phyloP scores from a whole-genome alignment of 129 eudicot species.

The Lonicera japonica region DNA sequence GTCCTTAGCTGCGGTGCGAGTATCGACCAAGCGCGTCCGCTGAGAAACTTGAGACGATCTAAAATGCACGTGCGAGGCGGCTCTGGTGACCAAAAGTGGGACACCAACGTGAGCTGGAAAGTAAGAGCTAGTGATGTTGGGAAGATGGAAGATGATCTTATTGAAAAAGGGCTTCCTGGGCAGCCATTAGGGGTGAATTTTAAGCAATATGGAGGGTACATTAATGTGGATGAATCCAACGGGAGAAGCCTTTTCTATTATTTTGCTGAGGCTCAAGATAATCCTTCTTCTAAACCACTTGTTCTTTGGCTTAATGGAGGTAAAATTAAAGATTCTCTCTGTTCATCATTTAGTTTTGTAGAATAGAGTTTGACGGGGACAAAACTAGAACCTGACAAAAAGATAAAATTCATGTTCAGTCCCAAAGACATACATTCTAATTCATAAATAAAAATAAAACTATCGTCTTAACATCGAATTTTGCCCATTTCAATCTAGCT shows the following conservation, averaged over 20 bases:
- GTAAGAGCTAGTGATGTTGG: conserved; percentile 14
- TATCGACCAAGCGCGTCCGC: conserved; percentile 31
- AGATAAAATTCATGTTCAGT: too few relatives aligned
- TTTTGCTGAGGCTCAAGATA: conserved; percentile 40
- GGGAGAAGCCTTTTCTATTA: conserved; percentile 63
- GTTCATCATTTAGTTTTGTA: neutral
- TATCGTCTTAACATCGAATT: too few relatives aligned
- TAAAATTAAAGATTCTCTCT: conserved; percentile 6
- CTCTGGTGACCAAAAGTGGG: conserved; percentile 2
- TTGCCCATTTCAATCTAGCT: too few relatives aligned
- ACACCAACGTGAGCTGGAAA: conserved; percentile 7
- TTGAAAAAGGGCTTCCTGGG: conserved; percentile 45
- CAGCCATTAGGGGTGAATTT: conserved; percentile 36
- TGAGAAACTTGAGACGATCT: conserved; percentile 33
- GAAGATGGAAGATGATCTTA: conserved; percentile 50
- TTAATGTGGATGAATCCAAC: conserved; percentile 38
- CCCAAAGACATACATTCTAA: too few relatives aligned
- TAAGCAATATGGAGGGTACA: conserved; percentile 51
- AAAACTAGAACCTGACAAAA: too few relatives aligned
- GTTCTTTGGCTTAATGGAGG: conserved; percentile 69
- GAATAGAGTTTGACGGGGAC: too few relatives aligned
- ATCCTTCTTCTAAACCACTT: conserved; percentile 52
- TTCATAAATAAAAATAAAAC: too few relatives aligned
- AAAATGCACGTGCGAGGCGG: conserved; percentile 21
- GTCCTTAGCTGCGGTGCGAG: conserved; percentile 24